Percentiles rank a stretch among this genome's conserved stretches.
Evolutionary conservation across 140 eudicot species (phyloP).

Genomic region (Ambrosia hybrid): DNA sequence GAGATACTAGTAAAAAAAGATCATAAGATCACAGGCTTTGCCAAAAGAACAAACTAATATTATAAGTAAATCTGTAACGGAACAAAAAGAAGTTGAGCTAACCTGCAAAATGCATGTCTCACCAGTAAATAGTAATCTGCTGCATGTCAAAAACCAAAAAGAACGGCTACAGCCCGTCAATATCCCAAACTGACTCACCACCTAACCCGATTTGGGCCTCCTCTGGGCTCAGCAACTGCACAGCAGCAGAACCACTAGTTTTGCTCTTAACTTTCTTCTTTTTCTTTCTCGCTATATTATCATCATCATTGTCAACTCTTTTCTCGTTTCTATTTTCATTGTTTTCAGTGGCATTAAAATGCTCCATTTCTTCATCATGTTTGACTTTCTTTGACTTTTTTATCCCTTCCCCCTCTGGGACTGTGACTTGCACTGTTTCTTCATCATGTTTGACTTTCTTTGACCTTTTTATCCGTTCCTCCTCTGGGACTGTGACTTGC

Average conservation of each 20-base stretch:
- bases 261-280: slow-evolving; percentile 53
- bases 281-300: slow-evolving; percentile 27
- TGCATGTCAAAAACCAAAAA: slow-evolving; percentile 1
- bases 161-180: slow-evolving; percentile 14
- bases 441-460: too few relatives aligned
- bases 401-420: slow-evolving; percentile 8
- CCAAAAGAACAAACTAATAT: slow-evolving; percentile 19
- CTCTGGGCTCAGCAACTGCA: slow-evolving; percentile 40
- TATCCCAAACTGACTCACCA: slow-evolving; percentile 80
- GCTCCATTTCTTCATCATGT: slow-evolving; percentile 25
- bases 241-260: slow-evolving; percentile 40
- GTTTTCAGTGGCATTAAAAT: slow-evolving; percentile 40
- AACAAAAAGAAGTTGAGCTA: not conserved
- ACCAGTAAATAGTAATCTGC: not conserved
- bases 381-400: slow-evolving; percentile 37
- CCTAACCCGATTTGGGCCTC: slow-evolving; percentile 79
- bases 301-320: slow-evolving; percentile 23
- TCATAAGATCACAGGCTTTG: not conserved
- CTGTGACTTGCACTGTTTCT: too few relatives aligned
- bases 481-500: too few relatives aligned
- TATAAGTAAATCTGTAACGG: not conserved
- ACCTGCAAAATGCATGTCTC: slow-evolving; percentile 11
- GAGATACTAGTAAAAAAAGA: not conserved
- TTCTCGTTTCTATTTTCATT: slow-evolving; percentile 34
- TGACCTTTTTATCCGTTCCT: too few relatives aligned